These are phyloP conservation scores for Colletotrichum lini DNA, from an alignment of 2,329 filamentous ascomycete species.

Conservation along the genomic window DNA sequence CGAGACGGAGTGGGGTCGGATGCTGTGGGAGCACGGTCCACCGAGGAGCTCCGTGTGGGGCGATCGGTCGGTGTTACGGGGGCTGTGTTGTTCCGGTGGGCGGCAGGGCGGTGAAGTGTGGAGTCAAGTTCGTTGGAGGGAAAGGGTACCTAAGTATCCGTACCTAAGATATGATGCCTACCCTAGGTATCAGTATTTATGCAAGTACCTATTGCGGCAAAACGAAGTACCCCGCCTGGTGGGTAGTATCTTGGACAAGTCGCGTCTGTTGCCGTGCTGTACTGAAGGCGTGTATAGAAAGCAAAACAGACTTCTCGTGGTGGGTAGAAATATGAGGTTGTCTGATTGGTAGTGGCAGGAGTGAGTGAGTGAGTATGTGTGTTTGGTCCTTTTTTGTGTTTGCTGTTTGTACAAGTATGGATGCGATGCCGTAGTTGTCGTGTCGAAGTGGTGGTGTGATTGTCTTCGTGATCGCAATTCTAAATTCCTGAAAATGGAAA, in stretches of 20 bases:
- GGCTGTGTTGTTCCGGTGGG: constrained; percentile 5
- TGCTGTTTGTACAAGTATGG: background rate
- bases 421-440: background rate
- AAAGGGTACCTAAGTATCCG: background rate
- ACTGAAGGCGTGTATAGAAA: no score
- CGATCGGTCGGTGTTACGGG: background rate
- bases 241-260: no score
- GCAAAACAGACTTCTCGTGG: no score
- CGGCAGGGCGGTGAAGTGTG: background rate
- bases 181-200: background rate
- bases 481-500: background rate
- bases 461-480: background rate
- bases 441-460: constrained; percentile 4
- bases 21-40: constrained; percentile 28
- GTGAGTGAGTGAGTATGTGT: no score
- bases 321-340: background rate
- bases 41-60: background rate
- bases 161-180: background rate
- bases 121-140: background rate
- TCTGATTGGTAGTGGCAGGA: no score
- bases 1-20: constrained; percentile 29
- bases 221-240: no score
- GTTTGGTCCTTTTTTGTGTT: no score
- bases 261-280: no score
- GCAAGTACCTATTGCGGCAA: background rate